phyloP scores from a whole-genome alignment of 495 filamentous ascomycete species.

The Cercophora sp. region DNA sequence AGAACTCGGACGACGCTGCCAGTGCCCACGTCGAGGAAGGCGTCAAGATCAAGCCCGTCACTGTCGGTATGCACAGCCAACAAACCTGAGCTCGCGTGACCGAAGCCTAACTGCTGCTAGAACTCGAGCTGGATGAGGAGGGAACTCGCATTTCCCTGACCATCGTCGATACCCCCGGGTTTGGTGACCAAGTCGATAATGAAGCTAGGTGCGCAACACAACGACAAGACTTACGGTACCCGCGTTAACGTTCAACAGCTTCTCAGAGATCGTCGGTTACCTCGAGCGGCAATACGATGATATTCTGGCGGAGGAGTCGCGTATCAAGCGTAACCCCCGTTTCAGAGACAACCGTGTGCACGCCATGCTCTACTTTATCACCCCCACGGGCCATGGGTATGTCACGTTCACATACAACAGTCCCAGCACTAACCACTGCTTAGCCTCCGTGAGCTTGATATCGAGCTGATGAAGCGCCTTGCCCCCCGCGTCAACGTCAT shows the following conservation, averaged over 20 bases:
- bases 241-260: too few relatives aligned
- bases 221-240: too few relatives aligned
- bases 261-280: constrained; percentile 94
- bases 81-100: too few relatives aligned
- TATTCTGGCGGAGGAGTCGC: constrained; percentile 96
- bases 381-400: constrained; percentile 93
- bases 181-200: constrained; percentile 98
- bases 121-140: constrained; percentile 96
- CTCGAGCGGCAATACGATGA: constrained; percentile 99
- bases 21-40: constrained; percentile 92
- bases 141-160: constrained; percentile 96
- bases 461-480: constrained; percentile 98
- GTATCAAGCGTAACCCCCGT: constrained; percentile 99
- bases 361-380: constrained; percentile 97
- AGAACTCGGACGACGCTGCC: constrained; percentile 84
- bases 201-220: constrained; percentile 86
- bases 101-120: constrained; percentile 43
- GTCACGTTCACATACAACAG: constrained; percentile 21
- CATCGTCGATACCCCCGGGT: constrained; percentile 97
- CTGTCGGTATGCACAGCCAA: constrained; percentile 69
- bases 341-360: constrained; percentile 99
- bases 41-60: constrained; percentile 96
- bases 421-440: constrained; percentile 21
- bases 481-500: constrained; percentile 98
- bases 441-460: constrained; percentile 95